Conservation (phyloP, 2,329 filamentous ascomycete genomes). For the Aspergillus sp. region DNA sequence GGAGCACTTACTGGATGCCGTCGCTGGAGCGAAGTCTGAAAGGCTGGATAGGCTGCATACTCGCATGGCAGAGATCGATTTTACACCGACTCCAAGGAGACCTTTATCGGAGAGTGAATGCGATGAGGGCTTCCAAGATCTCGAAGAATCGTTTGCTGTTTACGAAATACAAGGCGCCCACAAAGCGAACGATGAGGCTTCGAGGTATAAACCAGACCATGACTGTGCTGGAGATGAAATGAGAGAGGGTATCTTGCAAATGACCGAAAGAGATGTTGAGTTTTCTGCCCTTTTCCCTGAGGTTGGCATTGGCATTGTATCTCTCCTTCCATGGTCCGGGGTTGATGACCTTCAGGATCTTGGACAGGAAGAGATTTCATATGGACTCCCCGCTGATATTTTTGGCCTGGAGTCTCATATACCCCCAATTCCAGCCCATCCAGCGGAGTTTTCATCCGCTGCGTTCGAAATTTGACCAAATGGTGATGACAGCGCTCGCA, state of each 20-base stretch:
- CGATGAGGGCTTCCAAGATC: not conserved
- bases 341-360: not conserved
- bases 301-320: not conserved
- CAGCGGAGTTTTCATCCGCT: not conserved
- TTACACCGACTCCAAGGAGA: not conserved
- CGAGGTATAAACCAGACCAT: not conserved
- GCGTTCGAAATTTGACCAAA: not conserved
- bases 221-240: not conserved
- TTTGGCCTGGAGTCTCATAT: not conserved
- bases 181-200: not conserved
- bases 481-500: not conserved
- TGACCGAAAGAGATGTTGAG: not conserved
- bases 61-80: constrained; percentile 4
- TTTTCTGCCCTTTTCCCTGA: not conserved
- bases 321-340: not conserved
- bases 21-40: constrained; percentile 5
- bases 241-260: not conserved
- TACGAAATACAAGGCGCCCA: not conserved
- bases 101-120: not conserved
- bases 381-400: not conserved
- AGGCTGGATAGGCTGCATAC: constrained; percentile 1
- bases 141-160: not conserved
- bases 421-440: not conserved
- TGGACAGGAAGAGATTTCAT: not conserved
- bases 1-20: constrained; percentile 3